Conservation (phyloP, 2,329 filamentous ascomycete genomes). For the Aspergillus sojae region DNA sequence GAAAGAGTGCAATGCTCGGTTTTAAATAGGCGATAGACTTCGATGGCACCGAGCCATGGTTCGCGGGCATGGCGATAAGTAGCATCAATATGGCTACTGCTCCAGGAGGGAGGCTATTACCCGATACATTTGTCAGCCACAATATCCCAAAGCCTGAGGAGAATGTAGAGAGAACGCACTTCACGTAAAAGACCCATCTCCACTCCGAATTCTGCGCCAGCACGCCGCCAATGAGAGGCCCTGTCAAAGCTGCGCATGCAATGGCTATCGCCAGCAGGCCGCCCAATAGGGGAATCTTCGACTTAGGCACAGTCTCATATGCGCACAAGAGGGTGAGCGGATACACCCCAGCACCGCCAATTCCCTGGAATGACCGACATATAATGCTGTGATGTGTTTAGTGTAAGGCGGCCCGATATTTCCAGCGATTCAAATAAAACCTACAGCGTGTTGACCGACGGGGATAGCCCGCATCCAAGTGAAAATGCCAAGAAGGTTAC, state of each 20-base stretch:
- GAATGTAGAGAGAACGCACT: background rate
- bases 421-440: background rate
- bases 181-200: slow-evolving; percentile 35
- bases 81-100: background rate
- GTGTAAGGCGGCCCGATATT: background rate
- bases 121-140: background rate
- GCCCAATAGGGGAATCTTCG: background rate
- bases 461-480: slow-evolving; percentile 1
- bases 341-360: slow-evolving; percentile 9
- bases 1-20: slow-evolving; percentile 3
- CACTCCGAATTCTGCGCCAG: slow-evolving; percentile 19
- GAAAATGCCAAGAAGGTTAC: slow-evolving; percentile 7
- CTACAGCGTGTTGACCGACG: slow-evolving; percentile 1
- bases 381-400: slow-evolving; percentile 1
- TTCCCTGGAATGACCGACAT: slow-evolving; percentile 9
- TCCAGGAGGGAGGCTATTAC: slow-evolving; percentile 2
- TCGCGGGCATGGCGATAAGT: slow-evolving; percentile 1
- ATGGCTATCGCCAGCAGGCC: background rate
- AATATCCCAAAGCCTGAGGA: too few species aligned
- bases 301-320: background rate
- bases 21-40: slow-evolving; percentile 1
- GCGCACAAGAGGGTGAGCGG: slow-evolving; percentile 3
- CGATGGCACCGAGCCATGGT: background rate
- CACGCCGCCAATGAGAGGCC: slow-evolving; percentile 5
- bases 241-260: slow-evolving; percentile 3